Conservation (phyloP, 768 basidiomycete genomes). For the Infundibulicybe gibba region DNA sequence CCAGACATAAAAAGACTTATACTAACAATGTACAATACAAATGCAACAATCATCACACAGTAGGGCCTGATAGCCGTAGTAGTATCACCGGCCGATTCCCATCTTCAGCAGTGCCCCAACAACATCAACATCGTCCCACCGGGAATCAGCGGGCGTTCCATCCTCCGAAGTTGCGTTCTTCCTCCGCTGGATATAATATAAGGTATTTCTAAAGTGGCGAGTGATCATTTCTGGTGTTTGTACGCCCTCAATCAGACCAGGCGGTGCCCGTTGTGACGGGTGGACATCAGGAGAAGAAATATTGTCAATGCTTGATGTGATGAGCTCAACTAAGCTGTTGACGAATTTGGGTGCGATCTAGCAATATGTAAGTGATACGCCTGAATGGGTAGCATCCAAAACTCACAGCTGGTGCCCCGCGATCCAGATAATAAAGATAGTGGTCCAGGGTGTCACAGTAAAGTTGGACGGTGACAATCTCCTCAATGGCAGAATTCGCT, state of each 20-base stretch:
- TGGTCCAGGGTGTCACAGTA: conserved; percentile 96
- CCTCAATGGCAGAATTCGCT: conserved; percentile 94
- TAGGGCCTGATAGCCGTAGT: background rate
- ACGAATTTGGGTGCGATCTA: conserved; percentile 95
- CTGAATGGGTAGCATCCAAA: background rate
- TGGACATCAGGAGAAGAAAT: conserved; percentile 87
- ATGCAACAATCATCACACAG: background rate
- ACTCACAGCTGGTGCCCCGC: conserved; percentile 85
- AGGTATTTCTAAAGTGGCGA: conserved; percentile 89
- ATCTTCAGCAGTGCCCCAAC: conserved; percentile 88
- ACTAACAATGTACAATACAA: background rate
- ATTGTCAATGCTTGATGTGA: conserved; percentile 90
- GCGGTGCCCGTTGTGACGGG: conserved; percentile 81
- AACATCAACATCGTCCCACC: conserved; percentile 88
- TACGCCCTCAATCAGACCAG: conserved; percentile 88
- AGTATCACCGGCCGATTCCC: conserved; percentile 57
- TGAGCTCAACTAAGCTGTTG: conserved; percentile 93
- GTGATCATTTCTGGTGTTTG: conserved; percentile 92
- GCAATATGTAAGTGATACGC: background rate
- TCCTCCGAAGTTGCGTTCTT: conserved; percentile 52
- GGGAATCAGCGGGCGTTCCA: conserved; percentile 34
- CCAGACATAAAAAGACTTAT: background rate
- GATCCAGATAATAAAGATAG: conserved; percentile 95
- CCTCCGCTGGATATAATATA: conserved; percentile 76
- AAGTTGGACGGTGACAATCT: conserved; percentile 93